A percentile compares a stretch with the other conserved stretches of the same genome.
phyloP scores from a whole-genome alignment of 306 rosid genomes.

The Mimosa bimucronata region DNA sequence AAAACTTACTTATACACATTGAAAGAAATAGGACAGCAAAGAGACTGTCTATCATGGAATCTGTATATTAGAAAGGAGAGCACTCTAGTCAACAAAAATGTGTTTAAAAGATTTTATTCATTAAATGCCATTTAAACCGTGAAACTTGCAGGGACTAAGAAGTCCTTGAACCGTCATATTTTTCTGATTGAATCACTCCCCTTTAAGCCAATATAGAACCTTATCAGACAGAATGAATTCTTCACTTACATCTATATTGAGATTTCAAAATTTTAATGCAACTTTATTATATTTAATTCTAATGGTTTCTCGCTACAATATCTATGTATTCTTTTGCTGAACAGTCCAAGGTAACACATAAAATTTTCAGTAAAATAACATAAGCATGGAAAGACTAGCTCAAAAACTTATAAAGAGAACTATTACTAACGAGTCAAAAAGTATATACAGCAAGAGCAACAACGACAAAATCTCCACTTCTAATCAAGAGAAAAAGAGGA shows the following conservation, averaged over 20 bases:
- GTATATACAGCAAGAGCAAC: neutral
- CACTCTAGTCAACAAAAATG: neutral
- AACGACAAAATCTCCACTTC: neutral
- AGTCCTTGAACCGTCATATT: neutral
- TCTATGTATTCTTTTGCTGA: neutral
- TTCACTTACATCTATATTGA: no score
- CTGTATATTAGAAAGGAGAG: neutral
- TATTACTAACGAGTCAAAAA: neutral
- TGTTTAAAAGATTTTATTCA: neutral
- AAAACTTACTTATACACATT: no score
- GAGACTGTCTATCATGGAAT: neutral
- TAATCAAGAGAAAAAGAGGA: neutral
- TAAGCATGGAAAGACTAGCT: neutral
- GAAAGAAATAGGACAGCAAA: neutral
- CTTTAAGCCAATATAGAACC: neutral
- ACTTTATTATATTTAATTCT: neutral
- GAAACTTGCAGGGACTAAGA: neutral
- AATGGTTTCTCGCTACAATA: neutral
- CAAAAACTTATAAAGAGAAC: neutral
- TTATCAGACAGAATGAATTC: conserved; percentile 3
- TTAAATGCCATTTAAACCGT: neutral
- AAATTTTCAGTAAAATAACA: neutral
- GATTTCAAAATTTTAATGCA: no score
- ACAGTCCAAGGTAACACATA: neutral
- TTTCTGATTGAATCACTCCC: neutral